A percentile compares a stretch with the other conserved stretches of the same genome.
Evolutionary conservation across 345 rosid species (phyloP).

Genomic region (Firmiana major): DNA sequence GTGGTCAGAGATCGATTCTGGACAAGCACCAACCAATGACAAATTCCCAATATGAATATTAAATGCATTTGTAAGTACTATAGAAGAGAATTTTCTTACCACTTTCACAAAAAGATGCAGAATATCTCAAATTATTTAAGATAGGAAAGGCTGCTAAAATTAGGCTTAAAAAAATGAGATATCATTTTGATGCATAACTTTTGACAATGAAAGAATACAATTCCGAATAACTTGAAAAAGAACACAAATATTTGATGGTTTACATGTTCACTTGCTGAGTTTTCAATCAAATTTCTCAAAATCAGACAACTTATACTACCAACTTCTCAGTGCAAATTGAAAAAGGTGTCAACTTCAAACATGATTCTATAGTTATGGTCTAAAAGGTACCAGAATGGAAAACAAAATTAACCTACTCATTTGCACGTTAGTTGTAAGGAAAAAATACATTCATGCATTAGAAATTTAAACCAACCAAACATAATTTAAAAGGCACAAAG

Average conservation of each 20-base stretch:
- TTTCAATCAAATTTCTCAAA: conserved; percentile 3
- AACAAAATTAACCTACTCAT: not conserved
- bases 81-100: not conserved
- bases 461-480: conserved; percentile 2
- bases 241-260: not conserved
- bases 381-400: not conserved
- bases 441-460: not conserved
- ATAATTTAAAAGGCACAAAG: not conserved
- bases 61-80: not conserved
- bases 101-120: not conserved
- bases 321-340: not conserved
- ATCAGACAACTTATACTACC: not conserved
- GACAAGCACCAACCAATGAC: not conserved
- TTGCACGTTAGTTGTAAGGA: not conserved
- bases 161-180: not conserved
- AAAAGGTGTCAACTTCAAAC: not conserved
- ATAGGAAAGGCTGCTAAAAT: not conserved
- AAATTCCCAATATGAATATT: not conserved
- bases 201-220: not conserved
- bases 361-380: not conserved
- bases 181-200: not conserved
- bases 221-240: not conserved
- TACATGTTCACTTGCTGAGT: not conserved
- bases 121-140: conserved; percentile 1
- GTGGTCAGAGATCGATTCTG: not conserved